Evolutionary conservation across 805 yeast genomes (phyloP).

Genomic region (Candida khao-thaluensis): DNA sequence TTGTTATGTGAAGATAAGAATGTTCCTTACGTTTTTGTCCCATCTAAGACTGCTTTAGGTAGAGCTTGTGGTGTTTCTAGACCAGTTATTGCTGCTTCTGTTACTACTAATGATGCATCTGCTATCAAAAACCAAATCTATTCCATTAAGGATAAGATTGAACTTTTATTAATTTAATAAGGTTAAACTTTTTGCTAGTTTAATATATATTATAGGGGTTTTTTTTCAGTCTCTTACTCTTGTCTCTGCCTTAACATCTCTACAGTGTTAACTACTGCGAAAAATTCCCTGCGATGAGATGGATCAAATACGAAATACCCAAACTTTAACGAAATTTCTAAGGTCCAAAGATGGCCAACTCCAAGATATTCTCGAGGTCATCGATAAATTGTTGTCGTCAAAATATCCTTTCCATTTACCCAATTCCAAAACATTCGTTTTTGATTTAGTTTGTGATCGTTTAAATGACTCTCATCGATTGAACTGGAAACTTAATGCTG

Average conservation of each 20-base stretch:
- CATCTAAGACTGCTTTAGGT: slow-evolving; percentile 97
- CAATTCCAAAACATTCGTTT: slow-evolving; percentile 50
- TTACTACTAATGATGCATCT: slow-evolving; percentile 97
- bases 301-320: slow-evolving; percentile 29
- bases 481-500: slow-evolving; percentile 42
- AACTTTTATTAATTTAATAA: slow-evolving; percentile 77
- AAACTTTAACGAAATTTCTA: slow-evolving; percentile 54
- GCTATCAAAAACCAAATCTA: slow-evolving; percentile 96
- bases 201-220: slow-evolving; percentile 4
- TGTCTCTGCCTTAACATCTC: neutral
- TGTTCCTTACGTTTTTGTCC: slow-evolving; percentile 98
- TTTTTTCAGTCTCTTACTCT: neutral
- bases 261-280: neutral
- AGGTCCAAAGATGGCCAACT: slow-evolving; percentile 52
- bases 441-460: slow-evolving; percentile 61
- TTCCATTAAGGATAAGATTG: slow-evolving; percentile 98
- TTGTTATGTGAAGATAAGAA: slow-evolving; percentile 98
- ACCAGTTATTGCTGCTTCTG: slow-evolving; percentile 98
- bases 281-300: slow-evolving; percentile 13
- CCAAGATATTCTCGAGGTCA: slow-evolving; percentile 37
- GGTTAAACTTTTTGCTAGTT: no score
- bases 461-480: slow-evolving; percentile 45
- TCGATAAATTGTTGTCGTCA: slow-evolving; percentile 31
- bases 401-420: slow-evolving; percentile 49
- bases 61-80: slow-evolving; percentile 99